These are phyloP conservation scores for Tranzscheliella williamsii DNA, from an alignment of 1,284 basidiomycete genomes.

Conservation along the genomic window DNA sequence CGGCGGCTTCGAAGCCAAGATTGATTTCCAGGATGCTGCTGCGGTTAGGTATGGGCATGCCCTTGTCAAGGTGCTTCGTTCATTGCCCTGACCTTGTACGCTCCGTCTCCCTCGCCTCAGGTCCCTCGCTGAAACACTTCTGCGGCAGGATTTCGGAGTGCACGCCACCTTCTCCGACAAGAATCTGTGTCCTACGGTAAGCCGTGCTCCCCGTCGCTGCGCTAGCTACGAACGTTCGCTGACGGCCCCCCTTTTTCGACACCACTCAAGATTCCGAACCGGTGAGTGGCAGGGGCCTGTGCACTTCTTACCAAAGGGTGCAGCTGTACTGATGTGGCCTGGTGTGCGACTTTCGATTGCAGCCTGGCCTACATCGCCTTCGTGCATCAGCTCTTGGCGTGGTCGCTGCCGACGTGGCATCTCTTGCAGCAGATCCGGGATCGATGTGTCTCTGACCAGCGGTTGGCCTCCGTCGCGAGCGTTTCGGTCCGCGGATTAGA, in stretches of 20 bases:
- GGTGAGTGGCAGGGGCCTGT: constrained; percentile 1
- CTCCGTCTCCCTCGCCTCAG: constrained; percentile 1
- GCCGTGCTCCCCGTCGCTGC: too few species aligned
- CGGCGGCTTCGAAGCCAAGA: constrained; percentile 27
- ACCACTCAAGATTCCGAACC: constrained; percentile 9
- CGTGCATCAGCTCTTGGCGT: constrained; percentile 8
- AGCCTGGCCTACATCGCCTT: constrained; percentile 26
- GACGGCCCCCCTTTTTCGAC: not conserved
- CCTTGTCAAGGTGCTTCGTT: too few species aligned
- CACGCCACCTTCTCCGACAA: constrained; percentile 3
- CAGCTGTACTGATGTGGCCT: not conserved
- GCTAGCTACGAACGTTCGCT: too few species aligned
- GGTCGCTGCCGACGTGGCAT: constrained; percentile 1
- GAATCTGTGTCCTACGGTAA: constrained; percentile 30
- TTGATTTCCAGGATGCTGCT: constrained; percentile 27
- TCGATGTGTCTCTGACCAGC: not conserved
- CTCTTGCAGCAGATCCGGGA: constrained; percentile 1
- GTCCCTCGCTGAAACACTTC: constrained; percentile 20
- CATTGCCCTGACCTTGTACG: too few species aligned
- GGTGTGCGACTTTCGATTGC: too few species aligned
- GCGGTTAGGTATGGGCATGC: constrained; percentile 20
- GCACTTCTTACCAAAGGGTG: not conserved
- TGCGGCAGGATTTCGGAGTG: constrained; percentile 23
- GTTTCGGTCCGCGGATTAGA: not conserved
- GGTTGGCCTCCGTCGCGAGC: not conserved